Base-by-base conservation (phyloP, 257 asterid genomes). In the Nicotiana attenuata region DNA sequence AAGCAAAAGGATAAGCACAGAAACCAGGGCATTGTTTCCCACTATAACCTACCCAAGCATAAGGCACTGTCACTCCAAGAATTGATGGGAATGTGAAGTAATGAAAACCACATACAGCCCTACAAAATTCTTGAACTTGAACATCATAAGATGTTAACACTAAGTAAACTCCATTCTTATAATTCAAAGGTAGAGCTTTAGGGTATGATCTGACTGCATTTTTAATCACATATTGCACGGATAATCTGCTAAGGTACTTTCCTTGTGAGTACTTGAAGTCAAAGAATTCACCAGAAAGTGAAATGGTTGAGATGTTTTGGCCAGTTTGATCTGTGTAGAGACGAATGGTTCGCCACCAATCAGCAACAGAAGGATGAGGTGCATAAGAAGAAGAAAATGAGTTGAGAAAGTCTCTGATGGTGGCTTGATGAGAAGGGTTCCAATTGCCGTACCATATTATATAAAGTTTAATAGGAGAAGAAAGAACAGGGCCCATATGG, bases 401-500 rank as follows among this genome's bases (percentile, higher is more conserved):
- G 53, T 6, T 9, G 75, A 93, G 82, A 82, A 93, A 93, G 83
- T 92, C 97, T 31, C 90, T 86, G 2, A 93, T 89, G 84, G 92
- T 91, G 85, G 92, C 81, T 79, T 90, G 91, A 26, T 92, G 93
- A 14, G 78, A 56, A 38, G 92, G 89, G 28, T 87, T 84, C 97
- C 98, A 93, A 33, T 78, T 47, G 26, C 97, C 98, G 67, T 93
- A 92, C 98, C 97, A 93, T 59, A 93, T 88, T 10, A 92, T 84
- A 92, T 92, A 89, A 84, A 93, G 81, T 52, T 90, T 89, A 20
- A 87, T 82, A 1, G 92, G 90, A 76, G 90, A 89, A n/a, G 94
- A 65, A 41, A 93, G 92, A 67, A 92, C 91, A 2, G 98, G 98
- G 0, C 98, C 98, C 96, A 91, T 90, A 85, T 93, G 98, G 83